phyloP scores from a whole-genome alignment of 2,329 filamentous ascomycete species.

The Calonectria multiphialidica region DNA sequence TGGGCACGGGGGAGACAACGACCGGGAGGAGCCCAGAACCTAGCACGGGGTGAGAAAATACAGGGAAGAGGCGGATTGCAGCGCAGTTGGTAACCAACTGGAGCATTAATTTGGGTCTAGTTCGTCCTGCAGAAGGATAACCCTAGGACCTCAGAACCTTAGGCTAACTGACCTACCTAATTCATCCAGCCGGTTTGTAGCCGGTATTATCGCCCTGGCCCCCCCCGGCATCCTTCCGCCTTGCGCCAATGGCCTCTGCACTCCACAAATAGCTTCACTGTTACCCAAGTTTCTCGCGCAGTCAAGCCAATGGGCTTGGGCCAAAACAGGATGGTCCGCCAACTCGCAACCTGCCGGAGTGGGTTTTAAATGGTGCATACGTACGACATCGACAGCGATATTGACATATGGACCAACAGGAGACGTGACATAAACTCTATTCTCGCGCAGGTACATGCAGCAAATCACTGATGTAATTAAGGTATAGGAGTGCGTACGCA shows the following conservation, averaged over 20 bases:
- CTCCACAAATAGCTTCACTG: background rate
- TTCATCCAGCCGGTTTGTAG: slow-evolving; percentile 1
- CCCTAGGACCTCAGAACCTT: slow-evolving; percentile 3
- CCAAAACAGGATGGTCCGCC: background rate
- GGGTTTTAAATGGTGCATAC: background rate
- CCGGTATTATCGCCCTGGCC: background rate
- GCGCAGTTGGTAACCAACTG: background rate
- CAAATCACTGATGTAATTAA: background rate
- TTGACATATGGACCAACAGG: background rate
- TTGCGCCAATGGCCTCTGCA: background rate
- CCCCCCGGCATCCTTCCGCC: slow-evolving; percentile 8
- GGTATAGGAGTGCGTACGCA: background rate
- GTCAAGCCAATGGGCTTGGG: background rate
- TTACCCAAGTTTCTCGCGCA: background rate
- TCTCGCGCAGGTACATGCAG: background rate
- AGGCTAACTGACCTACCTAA: slow-evolving; percentile 6
- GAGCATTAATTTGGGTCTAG: background rate
- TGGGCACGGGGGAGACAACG: background rate
- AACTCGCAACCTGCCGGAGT: background rate
- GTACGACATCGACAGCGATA: background rate
- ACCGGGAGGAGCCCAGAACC: background rate
- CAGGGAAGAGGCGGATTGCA: background rate
- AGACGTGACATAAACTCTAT: background rate
- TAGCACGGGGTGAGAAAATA: background rate
- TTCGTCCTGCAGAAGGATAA: background rate